Percentiles rank a stretch among this genome's conserved stretches.
Evolutionary conservation across 2,329 filamentous ascomycete genomes (phyloP).

Genomic region (Alternaria dauci): DNA sequence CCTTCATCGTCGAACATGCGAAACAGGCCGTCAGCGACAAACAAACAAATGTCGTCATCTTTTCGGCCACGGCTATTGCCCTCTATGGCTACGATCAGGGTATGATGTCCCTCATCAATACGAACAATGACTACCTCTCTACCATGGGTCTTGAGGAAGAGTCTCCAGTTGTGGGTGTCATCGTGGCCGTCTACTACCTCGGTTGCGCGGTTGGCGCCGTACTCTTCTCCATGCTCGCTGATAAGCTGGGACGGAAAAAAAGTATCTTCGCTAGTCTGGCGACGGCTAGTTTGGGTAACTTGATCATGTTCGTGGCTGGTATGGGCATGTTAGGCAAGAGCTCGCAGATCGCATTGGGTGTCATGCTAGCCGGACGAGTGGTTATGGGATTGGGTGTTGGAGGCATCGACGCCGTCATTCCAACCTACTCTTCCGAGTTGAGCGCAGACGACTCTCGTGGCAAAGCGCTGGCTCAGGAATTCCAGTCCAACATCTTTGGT

Average conservation of each 20-base stretch:
- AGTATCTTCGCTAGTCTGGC: constrained; percentile 65
- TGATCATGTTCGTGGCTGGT: constrained; percentile 68
- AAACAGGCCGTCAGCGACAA: constrained; percentile 45
- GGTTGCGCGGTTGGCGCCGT: constrained; percentile 67
- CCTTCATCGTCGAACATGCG: constrained; percentile 9
- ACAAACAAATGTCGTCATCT: constrained; percentile 60
- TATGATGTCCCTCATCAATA: constrained; percentile 64
- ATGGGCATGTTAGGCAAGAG: constrained; percentile 52
- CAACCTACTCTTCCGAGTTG: constrained; percentile 67
- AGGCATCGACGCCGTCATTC: constrained; percentile 68
- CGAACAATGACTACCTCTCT: constrained; percentile 62
- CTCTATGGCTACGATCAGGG: constrained; percentile 62
- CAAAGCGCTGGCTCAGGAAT: constrained; percentile 68
- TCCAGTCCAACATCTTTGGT: constrained; percentile 71
- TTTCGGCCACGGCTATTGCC: constrained; percentile 63
- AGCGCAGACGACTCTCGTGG: constrained; percentile 65
- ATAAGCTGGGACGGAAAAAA: constrained; percentile 63
- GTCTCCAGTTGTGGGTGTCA: constrained; percentile 64
- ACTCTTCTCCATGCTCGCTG: constrained; percentile 64
- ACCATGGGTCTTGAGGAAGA: constrained; percentile 65
- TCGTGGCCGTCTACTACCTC: constrained; percentile 69
- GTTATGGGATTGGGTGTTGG: constrained; percentile 67
- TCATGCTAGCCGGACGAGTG: constrained; percentile 62
- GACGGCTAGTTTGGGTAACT: constrained; percentile 63
- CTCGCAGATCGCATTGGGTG: constrained; percentile 49